Conservation (phyloP, 1,284 basidiomycete species). For the Pisolithus thermaeus region DNA sequence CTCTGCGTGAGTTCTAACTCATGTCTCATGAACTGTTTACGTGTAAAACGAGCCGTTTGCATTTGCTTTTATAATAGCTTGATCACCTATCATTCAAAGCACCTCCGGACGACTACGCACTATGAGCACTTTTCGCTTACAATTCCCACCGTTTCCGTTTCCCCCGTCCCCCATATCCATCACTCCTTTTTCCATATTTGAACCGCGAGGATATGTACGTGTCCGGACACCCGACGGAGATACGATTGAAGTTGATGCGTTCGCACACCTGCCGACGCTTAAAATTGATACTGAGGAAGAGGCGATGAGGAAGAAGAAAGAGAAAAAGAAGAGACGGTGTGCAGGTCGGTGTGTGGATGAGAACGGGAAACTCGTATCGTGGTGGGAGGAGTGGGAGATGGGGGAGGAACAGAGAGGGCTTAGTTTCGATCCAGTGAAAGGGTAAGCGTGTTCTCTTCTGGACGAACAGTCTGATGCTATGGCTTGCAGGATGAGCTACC, state of each 20-base stretch:
- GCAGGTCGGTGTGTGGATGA: constrained; percentile 22
- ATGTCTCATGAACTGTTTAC: too few relatives aligned
- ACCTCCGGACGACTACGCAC: not conserved
- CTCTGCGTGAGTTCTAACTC: too few relatives aligned
- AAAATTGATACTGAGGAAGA: constrained; percentile 35
- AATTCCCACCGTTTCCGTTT: constrained; percentile 44
- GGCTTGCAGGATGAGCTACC: constrained; percentile 20
- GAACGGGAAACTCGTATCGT: constrained; percentile 26
- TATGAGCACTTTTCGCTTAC: not conserved
- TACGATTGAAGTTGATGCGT: constrained; percentile 35
- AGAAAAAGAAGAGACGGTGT: constrained; percentile 22
- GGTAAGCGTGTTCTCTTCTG: constrained; percentile 2
- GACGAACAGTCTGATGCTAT: not conserved
- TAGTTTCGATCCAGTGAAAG: constrained; percentile 30
- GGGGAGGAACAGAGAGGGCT: constrained; percentile 29
- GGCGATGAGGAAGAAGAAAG: constrained; percentile 25
- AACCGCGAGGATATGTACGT: constrained; percentile 28
- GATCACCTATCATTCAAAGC: not conserved
- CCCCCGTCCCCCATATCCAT: constrained; percentile 35
- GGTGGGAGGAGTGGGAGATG: constrained; percentile 49
- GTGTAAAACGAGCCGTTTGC: too few relatives aligned
- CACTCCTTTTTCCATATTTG: constrained; percentile 39
- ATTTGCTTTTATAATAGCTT: too few relatives aligned
- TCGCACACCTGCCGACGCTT: constrained; percentile 39
- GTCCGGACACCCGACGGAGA: constrained; percentile 10